Base-by-base conservation (phyloP, 192 early-diverging fungal genomes). In the Backusella parvicylindrica region DNA sequence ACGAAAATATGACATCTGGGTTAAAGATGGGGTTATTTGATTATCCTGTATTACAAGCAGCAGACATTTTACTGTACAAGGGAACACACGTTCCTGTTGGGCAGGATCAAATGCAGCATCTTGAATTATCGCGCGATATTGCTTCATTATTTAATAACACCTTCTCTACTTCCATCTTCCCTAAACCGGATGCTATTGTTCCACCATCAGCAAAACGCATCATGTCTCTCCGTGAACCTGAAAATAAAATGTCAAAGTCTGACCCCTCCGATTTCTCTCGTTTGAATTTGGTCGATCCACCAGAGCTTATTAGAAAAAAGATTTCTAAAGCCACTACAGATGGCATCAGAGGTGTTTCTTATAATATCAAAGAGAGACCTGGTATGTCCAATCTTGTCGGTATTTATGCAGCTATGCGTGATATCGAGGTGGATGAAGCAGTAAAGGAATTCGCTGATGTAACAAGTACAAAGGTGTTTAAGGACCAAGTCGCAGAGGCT, bases 11-110 rank as follows among this genome's bases (percentile, higher is more conserved):
- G 7, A 80, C 84, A 15, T 68, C 64, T 18, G 89, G 85, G 5
- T 79, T 90, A n/a, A 83, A 86, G 26, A 82, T 94, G 23, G 97
- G 97, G 0, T 77, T 98, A 37, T 88, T 98, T 74, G 89, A 94
- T 6, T 98, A 98, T 68, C 97, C 97, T 7, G 91, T 96, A 2
- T 85, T 98, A 41, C 93, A 95, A 83, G 96, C 96, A 0, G 94
- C 97, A 32, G 97, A 98, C 77, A 91, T 98, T 28, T 76, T 98
- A 30, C 80, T 98, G 0, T 98, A 97, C 84, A 87, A 85, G 88
- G 91, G 95, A 0, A 93, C 92, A 6, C 87, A 95, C 66, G 90
- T 98, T 9, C 97, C 97, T 0, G 92, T 98, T 7, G 97, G 97
- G 35, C 95, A 95, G 63, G 97, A 98, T 82, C 96, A 98, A 72